Percentiles rank a stretch among this genome's conserved stretches.
Conservation (phyloP, 768 basidiomycete species). For the Auriculariales sp. region DNA sequence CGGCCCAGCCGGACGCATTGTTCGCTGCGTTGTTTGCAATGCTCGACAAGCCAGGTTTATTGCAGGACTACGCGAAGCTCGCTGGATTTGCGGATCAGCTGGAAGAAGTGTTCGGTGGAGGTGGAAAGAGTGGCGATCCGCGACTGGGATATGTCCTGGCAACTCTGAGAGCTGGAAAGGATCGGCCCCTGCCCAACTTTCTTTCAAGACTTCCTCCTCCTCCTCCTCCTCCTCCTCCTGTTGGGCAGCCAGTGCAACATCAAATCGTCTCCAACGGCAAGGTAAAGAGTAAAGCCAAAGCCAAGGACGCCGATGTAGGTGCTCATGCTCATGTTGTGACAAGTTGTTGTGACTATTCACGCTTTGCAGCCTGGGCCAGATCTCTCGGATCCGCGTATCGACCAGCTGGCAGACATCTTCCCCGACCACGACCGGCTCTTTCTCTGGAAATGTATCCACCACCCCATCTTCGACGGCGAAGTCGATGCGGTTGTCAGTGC, state of each 20-base stretch:
- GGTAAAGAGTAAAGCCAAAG: conserved; percentile 30
- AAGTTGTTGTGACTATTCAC: no score
- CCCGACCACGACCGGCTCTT: conserved; percentile 45
- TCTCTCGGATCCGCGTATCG: conserved; percentile 25
- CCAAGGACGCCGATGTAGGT: conserved; percentile 4
- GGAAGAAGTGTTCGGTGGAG: conserved; percentile 3
- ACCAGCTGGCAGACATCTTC: conserved; percentile 64
- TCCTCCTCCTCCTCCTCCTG: conserved; percentile 33
- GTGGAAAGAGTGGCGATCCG: conserved; percentile 4
- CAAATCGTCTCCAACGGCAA: conserved; percentile 7
- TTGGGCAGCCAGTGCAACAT: conserved; percentile 23
- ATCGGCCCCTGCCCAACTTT: conserved; percentile 11
- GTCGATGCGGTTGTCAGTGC: conserved; percentile 54
- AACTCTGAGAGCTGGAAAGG: conserved; percentile 10
- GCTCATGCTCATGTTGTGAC: not conserved
- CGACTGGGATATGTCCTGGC: not conserved
- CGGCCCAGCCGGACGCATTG: not conserved
- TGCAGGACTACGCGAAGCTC: not conserved
- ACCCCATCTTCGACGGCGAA: conserved; percentile 34
- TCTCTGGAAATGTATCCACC: conserved; percentile 39
- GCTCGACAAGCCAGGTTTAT: not conserved
- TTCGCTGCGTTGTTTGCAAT: not conserved
- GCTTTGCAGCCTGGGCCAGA: conserved; percentile 39
- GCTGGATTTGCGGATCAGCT: not conserved
- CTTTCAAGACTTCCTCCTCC: conserved; percentile 42